Evolutionary conservation across 2,329 filamentous ascomycete genomes (phyloP).

Genomic region (Cladosporium sp.): DNA sequence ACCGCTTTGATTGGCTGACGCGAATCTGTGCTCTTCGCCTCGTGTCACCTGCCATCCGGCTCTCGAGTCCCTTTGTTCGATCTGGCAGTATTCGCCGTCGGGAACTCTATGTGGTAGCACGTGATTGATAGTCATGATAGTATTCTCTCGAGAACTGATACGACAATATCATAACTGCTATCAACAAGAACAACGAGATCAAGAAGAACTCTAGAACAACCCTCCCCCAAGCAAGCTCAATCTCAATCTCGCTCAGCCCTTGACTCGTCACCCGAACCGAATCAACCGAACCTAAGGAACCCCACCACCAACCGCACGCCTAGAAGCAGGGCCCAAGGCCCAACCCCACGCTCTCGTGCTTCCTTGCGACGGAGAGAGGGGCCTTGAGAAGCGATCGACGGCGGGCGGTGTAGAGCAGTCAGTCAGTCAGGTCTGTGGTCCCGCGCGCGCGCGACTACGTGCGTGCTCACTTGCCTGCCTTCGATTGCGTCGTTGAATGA

Average conservation of each 20-base stretch:
- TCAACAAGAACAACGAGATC: background rate
- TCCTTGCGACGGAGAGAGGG: slow-evolving; percentile 1
- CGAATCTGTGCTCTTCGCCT: background rate
- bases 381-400: background rate
- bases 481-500: background rate
- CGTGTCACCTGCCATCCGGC: background rate
- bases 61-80: slow-evolving; percentile 1
- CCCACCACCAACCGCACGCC: background rate
- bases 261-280: background rate
- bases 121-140: background rate
- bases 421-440: background rate
- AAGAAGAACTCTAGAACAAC: background rate
- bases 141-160: background rate
- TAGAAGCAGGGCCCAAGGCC: background rate
- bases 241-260: background rate
- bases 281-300: background rate
- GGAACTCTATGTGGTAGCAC: background rate
- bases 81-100: background rate
- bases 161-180: background rate
- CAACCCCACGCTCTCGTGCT: slow-evolving; percentile 8
- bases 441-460: background rate
- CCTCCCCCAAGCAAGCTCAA: background rate
- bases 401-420: slow-evolving; percentile 6
- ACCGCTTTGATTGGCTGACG: background rate
- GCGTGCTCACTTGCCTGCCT: background rate